These are phyloP conservation scores for Bruguiera parviflora DNA, from an alignment of 345 rosid species.

Conservation along the genomic window DNA sequence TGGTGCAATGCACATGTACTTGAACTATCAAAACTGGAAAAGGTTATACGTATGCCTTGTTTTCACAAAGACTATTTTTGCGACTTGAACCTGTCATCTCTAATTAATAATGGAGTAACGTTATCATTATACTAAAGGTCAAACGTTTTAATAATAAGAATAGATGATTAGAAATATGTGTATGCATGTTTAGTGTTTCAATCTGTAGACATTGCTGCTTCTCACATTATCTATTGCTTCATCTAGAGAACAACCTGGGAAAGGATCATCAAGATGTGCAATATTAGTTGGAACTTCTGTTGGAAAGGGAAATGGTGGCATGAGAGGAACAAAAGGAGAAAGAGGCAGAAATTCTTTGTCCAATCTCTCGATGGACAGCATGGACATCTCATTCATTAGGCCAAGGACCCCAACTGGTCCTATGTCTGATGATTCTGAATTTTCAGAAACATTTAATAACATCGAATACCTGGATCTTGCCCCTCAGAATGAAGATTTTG, in stretches of 20 bases:
- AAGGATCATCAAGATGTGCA: slow-evolving; percentile 28
- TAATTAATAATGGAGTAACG: too few species aligned
- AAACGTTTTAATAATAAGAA: too few species aligned
- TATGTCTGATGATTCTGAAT: slow-evolving; percentile 32
- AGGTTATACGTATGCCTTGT: too few species aligned
- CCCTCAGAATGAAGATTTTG: slow-evolving; percentile 30
- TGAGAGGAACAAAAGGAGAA: slow-evolving; percentile 22
- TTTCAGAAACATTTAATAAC: slow-evolving; percentile 2
- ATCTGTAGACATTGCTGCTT: too few species aligned
- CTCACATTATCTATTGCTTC: not conserved
- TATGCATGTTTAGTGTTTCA: too few species aligned
- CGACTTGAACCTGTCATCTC: too few species aligned
- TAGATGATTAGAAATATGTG: too few species aligned
- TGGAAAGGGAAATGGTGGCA: slow-evolving; percentile 28
- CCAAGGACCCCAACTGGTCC: slow-evolving; percentile 32
- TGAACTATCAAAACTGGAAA: too few species aligned
- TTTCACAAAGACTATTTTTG: too few species aligned
- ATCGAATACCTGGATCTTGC: slow-evolving; percentile 42
- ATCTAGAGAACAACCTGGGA: slow-evolving; percentile 32
- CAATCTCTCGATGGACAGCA: slow-evolving; percentile 37
- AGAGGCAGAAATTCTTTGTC: slow-evolving; percentile 28
- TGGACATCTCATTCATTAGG: slow-evolving; percentile 24
- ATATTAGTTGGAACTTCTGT: slow-evolving; percentile 29
- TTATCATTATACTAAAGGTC: too few species aligned
- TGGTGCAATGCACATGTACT: too few species aligned